Conservation (phyloP, 148 eudicot species). For the Rheum nobile region DNA sequence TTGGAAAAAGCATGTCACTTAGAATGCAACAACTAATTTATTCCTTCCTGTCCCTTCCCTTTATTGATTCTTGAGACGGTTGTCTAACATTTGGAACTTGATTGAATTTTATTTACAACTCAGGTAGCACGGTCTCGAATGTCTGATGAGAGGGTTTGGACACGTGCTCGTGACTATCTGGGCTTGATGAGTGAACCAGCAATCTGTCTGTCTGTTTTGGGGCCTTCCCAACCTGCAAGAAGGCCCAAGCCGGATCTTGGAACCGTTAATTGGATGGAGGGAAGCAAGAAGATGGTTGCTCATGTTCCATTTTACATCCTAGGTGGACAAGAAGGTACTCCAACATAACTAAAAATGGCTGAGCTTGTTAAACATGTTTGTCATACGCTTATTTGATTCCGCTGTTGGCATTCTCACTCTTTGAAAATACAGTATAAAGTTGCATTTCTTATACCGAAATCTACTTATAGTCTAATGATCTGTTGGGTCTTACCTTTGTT, state of each 20-base stretch:
- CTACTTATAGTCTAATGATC: not conserved
- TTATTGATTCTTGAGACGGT: not conserved
- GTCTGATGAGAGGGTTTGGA: conserved; percentile 78
- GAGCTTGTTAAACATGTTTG: not conserved
- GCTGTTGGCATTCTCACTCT: too few relatives aligned
- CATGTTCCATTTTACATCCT: conserved; percentile 81
- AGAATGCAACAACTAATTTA: not conserved
- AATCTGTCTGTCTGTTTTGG: conserved; percentile 72
- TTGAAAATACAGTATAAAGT: too few relatives aligned
- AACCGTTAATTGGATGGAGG: conserved; percentile 76
- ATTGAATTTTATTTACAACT: conserved; percentile 8
- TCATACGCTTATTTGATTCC: not conserved
- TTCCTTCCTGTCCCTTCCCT: not conserved
- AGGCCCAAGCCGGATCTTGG: conserved; percentile 46
- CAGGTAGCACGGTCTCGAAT: conserved; percentile 90
- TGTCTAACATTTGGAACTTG: not conserved
- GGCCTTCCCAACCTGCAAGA: conserved; percentile 56
- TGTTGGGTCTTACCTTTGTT: not conserved
- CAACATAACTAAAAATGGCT: not conserved
- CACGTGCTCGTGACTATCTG: conserved; percentile 85
- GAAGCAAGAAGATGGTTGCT: conserved; percentile 59
- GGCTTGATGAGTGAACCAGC: conserved; percentile 94
- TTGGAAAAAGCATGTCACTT: not conserved
- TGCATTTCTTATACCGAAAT: too few relatives aligned
- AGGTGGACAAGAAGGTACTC: conserved; percentile 65